phyloP scores from a whole-genome alignment of 2,329 filamentous ascomycete genomes.

The Aureobasidium sp. region DNA sequence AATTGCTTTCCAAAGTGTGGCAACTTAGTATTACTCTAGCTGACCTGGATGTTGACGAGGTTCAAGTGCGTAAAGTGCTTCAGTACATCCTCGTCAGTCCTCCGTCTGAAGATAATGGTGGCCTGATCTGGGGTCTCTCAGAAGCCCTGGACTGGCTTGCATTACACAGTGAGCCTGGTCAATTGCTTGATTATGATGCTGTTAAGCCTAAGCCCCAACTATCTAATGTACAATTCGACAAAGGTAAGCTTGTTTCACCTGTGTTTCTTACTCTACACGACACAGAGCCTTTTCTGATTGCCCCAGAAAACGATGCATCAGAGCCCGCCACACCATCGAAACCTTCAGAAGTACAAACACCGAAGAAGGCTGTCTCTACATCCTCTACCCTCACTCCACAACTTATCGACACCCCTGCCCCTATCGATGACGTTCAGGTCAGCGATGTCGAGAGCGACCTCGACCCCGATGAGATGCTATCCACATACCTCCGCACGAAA shows the following conservation, averaged over 20 bases:
- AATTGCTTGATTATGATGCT: constrained; percentile 28
- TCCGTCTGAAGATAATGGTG: constrained; percentile 46
- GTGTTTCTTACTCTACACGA: background rate
- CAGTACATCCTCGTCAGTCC: constrained; percentile 60
- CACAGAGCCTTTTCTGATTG: constrained; percentile 10
- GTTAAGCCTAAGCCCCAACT: constrained; percentile 20
- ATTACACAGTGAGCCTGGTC: constrained; percentile 51
- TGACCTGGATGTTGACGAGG: constrained; percentile 58
- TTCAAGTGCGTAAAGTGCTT: constrained; percentile 56
- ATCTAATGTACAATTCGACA: background rate
- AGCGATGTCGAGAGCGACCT: constrained; percentile 44
- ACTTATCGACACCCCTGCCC: background rate
- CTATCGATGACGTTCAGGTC: constrained; percentile 29
- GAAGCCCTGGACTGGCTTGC: constrained; percentile 87
- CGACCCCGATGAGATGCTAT: constrained; percentile 47
- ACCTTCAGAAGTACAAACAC: background rate
- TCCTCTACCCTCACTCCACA: background rate
- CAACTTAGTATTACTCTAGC: constrained; percentile 66
- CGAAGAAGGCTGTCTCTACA: background rate
- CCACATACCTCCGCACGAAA: constrained; percentile 70
- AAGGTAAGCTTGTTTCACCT: constrained; percentile 3
- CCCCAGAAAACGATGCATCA: background rate
- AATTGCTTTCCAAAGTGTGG: constrained; percentile 74
- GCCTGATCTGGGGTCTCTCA: constrained; percentile 71
- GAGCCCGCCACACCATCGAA: background rate